These are phyloP conservation scores for Aspergillus sp. DNA, from an alignment of 2,329 filamentous ascomycete species.

Conservation along the genomic window DNA sequence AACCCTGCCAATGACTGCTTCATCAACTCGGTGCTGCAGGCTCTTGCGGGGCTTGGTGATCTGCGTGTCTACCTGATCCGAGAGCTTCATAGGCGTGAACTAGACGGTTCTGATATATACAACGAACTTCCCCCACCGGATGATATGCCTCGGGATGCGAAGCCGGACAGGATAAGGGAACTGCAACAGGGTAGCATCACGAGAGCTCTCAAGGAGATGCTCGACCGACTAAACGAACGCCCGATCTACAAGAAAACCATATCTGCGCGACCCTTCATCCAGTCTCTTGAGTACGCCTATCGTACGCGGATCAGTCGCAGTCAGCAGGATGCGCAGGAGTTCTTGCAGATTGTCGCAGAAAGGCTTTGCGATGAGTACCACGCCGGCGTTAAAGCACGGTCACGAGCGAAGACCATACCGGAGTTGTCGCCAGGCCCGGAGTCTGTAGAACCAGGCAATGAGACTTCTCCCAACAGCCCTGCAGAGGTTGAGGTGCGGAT, in stretches of 20 bases:
- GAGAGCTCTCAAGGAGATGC: slow-evolving; percentile 82
- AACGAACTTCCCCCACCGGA: slow-evolving; percentile 56
- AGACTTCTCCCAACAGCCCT: slow-evolving; percentile 25
- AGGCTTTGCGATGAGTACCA: slow-evolving; percentile 92
- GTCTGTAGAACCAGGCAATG: slow-evolving; percentile 11
- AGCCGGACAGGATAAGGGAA: slow-evolving; percentile 54
- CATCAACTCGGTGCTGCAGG: slow-evolving; percentile 95
- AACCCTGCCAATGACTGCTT: slow-evolving; percentile 96
- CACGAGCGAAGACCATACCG: slow-evolving; percentile 33
- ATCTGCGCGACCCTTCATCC: slow-evolving; percentile 80
- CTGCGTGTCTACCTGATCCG: slow-evolving; percentile 88
- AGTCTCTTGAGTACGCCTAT: slow-evolving; percentile 81
- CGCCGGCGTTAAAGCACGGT: slow-evolving; percentile 74
- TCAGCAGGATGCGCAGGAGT: slow-evolving; percentile 97
- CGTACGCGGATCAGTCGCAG: slow-evolving; percentile 87
- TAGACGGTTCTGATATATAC: slow-evolving; percentile 79
- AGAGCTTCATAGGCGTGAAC: slow-evolving; percentile 78
- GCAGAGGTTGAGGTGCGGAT: slow-evolving; percentile 38
- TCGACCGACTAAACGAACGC: slow-evolving; percentile 89
- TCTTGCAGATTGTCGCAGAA: slow-evolving; percentile 90
- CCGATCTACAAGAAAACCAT: slow-evolving; percentile 94
- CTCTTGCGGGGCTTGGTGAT: slow-evolving; percentile 84
- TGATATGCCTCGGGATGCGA: slow-evolving; percentile 39
- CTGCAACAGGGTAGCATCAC: slow-evolving; percentile 83
- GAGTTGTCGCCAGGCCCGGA: slow-evolving; percentile 23